phyloP scores from a whole-genome alignment of 306 rosid species.

The Morella rubra region DNA sequence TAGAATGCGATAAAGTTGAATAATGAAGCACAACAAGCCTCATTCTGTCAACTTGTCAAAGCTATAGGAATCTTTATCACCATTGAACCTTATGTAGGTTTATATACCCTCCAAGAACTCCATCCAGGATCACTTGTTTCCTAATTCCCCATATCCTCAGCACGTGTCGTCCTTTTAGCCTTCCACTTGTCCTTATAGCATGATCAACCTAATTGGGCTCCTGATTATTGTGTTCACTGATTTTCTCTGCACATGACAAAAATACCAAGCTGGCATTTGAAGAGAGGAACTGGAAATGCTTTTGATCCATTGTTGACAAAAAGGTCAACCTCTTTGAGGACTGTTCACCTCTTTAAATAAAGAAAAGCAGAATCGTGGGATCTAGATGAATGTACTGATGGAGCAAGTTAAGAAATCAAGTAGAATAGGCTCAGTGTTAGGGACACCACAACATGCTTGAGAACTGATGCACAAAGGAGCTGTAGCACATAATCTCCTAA shows the following conservation, averaged over 20 bases:
- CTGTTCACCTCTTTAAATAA: neutral
- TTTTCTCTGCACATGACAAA: constrained; percentile 2
- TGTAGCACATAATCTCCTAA: neutral
- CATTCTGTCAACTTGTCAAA: neutral
- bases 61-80: neutral
- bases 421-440: too few species aligned
- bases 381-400: neutral
- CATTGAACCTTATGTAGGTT: neutral
- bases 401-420: too few species aligned
- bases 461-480: neutral
- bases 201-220: neutral
- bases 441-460: neutral
- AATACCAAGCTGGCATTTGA: constrained; percentile 3
- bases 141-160: neutral
- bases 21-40: neutral
- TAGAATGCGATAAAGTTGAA: neutral
- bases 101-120: neutral
- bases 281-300: neutral
- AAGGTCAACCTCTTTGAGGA: neutral
- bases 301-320: neutral
- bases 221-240: constrained; percentile 10
- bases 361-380: neutral
- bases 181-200: neutral
- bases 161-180: neutral
- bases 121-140: neutral